Evolutionary conservation across 352 stramenopile genomes (phyloP), one percentile per base, ranked within the genome.

Genomic region (Pilasporangium apinafurcum): DNA sequence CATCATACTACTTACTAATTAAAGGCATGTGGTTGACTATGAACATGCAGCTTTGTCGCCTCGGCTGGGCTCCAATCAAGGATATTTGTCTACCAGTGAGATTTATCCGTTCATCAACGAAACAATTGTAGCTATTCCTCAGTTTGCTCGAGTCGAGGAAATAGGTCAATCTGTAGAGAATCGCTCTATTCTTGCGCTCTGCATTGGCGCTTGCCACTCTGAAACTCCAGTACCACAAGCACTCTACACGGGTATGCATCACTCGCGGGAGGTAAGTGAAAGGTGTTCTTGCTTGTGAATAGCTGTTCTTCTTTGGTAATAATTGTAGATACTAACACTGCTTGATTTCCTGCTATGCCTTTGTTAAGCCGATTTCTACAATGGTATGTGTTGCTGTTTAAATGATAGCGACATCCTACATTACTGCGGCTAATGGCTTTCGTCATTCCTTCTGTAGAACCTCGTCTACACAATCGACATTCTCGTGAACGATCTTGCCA

Each of bases 401-500:
- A n/a, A n/a, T n/a, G n/a, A n/a, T n/a, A 28, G 26, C 8, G 22
- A 22, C 5, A 10, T 14, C 6, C 17, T 48, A 6, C 12, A 20
- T 16, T 24, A 14, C 8, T 28, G 18, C 34, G 21, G 25, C 12
- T 5, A 14, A 16, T 36, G 24, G 16, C 4, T 14, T 30, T n/a
- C n/a, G 8, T 32, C 28, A 9, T 26, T 33, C 33, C 18, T 25
- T 18, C 30, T 26, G 0, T 24, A 86, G 81, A 90, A 85, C 37
- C 54, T 92, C 21, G 62, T 92, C 3, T 91, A 90, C 42, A 90
- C 76, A 22, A 85, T 93, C 54, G 79, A 92, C 44, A 56, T 87
- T 27, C 62, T 93, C 12, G 68, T 65, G 1, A 53, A 59, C 8
- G 76, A 85, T 41, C 52, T 89, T 22, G 37, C 47, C 0, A 84